Evolutionary conservation across 1,284 basidiomycete genomes (phyloP), one percentile per base, ranked within the genome.

Genomic region (Sanguinoderma infundibulare): DNA sequence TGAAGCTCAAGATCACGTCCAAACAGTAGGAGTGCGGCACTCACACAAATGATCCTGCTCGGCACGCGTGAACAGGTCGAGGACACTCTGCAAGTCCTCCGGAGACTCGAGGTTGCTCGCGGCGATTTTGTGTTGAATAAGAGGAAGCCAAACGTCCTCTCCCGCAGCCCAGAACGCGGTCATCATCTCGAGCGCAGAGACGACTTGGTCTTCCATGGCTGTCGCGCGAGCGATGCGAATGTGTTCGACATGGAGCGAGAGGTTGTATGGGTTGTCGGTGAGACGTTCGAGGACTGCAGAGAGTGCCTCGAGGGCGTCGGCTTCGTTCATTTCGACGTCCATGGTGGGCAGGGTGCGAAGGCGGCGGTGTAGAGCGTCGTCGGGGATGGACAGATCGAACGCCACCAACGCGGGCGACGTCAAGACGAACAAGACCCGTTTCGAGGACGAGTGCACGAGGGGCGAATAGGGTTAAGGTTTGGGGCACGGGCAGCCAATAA

Each of bases 1-100:
- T 69, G 51, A 57, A 55, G 53, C 57, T 70, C 64, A 69, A 46
- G 57, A 61, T 67, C 49, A 63, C 28, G 58, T 47, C 39, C 32
- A 53, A 63, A 51, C 57, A 54, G 53, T 52, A 42, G n/a, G 54
- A 60, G 17, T 44, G 7, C 9, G 38, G 28, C 53, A 74, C 92
- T 75, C 73, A 95, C 94, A 95, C 32, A 94, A 71, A 72, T 95
- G 95, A 69, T 96, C 94, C 17, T 75, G 77, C 72, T 94, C 91
- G 17, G 94, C 93, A 49, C 81, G 83, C 46, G 80, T 75, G 71
- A 90, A 95, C 49, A 87, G 66, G n/a, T 82, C 81, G 59, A 92
- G 74, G 12, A 93, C 73, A 50, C 87, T 84, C 44, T 83, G 70
- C 24, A 87, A 77, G 14, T 81, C 83, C 51, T 85, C 81, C 17